Conservation (phyloP, 129 eudicot species). For the Logfia minima region DNA sequence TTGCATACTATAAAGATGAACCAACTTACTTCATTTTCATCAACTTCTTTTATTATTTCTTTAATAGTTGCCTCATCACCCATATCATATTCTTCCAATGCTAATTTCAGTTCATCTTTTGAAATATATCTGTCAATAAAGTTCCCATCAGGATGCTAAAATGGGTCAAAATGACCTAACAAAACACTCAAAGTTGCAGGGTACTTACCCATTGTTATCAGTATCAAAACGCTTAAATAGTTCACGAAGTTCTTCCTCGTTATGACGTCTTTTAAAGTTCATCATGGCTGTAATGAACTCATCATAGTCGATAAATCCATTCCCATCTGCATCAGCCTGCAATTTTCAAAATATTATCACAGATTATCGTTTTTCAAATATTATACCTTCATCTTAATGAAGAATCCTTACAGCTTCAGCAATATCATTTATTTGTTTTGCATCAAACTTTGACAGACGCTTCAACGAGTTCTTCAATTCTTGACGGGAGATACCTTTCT, state of each 20-base stretch:
- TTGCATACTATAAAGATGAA: not conserved
- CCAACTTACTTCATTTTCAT: constrained; percentile 20
- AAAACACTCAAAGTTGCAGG: not conserved
- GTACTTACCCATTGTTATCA: constrained; percentile 51
- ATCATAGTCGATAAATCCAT: constrained; percentile 67
- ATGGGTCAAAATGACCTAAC: not conserved
- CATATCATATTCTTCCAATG: constrained; percentile 2
- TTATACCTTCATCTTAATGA: not conserved
- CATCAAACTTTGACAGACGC: constrained; percentile 19
- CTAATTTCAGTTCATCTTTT: constrained; percentile 12
- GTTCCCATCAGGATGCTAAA: not conserved
- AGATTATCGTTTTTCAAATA: not conserved
- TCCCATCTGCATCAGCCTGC: constrained; percentile 86
- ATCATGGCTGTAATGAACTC: constrained; percentile 83
- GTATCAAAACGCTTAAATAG: constrained; percentile 64
- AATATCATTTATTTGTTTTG: constrained; percentile 57
- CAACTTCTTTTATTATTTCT: constrained; percentile 20
- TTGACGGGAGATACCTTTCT: constrained; percentile 63
- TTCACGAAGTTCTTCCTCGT: constrained; percentile 58
- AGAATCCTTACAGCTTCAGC: constrained; percentile 67
- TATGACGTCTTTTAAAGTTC: constrained; percentile 63
- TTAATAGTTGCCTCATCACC: constrained; percentile 16
- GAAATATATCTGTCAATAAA: not conserved
- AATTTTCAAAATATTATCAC: not conserved
- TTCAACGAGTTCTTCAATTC: constrained; percentile 54